Conservation (phyloP, 768 basidiomycete species). For the Tulasnella sp. region DNA sequence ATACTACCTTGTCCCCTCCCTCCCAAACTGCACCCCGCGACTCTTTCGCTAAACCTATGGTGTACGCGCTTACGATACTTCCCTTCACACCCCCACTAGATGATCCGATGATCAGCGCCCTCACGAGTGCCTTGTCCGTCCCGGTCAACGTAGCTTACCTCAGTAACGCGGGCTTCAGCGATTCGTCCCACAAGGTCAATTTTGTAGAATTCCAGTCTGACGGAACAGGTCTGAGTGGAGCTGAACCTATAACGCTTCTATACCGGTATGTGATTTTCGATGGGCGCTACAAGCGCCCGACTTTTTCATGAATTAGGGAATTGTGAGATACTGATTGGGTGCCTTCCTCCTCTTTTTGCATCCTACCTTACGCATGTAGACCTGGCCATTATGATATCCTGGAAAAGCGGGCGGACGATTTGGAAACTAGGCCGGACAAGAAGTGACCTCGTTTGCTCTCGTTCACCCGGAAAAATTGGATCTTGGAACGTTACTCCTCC, state of each 20-base stretch:
- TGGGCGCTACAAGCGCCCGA: conserved; percentile 22
- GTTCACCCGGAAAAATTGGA: neutral
- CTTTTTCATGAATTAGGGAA: conserved; percentile 3
- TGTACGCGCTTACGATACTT: too few species aligned
- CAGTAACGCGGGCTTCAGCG: conserved; percentile 55
- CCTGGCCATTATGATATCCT: conserved; percentile 91
- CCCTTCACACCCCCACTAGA: conserved; percentile 50
- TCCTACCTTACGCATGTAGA: conserved; percentile 46
- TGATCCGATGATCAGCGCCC: conserved; percentile 79
- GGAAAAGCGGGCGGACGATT: conserved; percentile 34
- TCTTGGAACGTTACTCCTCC: neutral
- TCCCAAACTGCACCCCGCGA: too few species aligned
- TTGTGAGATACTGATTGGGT: conserved; percentile 22
- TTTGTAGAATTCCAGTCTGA: conserved; percentile 67
- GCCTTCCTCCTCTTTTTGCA: neutral
- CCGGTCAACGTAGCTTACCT: conserved; percentile 80
- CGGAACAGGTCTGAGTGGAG: conserved; percentile 44
- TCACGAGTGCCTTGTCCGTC: conserved; percentile 66
- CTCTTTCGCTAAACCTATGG: neutral
- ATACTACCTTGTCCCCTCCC: too few species aligned
- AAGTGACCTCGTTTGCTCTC: neutral
- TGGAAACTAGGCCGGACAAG: neutral
- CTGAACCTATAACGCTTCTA: conserved; percentile 65
- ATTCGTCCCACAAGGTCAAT: conserved; percentile 51
- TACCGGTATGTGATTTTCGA: conserved; percentile 63